phyloP scores from a whole-genome alignment of 306 rosid genomes.

The Elaeagnus macrophylla region DNA sequence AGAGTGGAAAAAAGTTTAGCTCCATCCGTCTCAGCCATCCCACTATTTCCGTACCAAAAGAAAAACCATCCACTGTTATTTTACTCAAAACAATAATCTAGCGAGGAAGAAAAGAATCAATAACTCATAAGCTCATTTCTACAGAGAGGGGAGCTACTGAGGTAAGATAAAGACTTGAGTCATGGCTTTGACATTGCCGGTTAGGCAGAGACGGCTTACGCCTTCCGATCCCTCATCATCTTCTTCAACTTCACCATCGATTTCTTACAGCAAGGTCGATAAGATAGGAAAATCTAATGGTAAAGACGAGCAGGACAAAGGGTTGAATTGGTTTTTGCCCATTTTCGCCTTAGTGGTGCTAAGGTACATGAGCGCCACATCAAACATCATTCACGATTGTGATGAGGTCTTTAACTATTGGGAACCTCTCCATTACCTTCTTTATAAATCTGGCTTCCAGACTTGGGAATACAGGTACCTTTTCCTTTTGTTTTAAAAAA shows the following conservation, averaged over 20 bases:
- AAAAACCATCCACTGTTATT: too few species aligned
- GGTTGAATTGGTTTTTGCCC: conserved; percentile 60
- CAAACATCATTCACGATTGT: conserved; percentile 91
- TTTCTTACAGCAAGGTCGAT: conserved; percentile 50
- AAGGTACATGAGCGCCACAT: conserved; percentile 84
- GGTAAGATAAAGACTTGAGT: background rate
- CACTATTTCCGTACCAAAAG: too few species aligned
- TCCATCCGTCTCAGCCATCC: too few species aligned
- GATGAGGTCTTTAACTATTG: conserved; percentile 97
- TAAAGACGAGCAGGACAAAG: conserved; percentile 22
- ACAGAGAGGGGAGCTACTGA: background rate
- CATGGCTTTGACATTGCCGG: conserved; percentile 20
- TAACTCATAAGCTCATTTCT: background rate
- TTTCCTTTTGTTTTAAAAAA: background rate
- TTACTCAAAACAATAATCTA: background rate
- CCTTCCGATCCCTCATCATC: conserved; percentile 45
- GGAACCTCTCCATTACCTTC: conserved; percentile 98
- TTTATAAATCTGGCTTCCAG: conserved; percentile 88
- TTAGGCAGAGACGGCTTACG: conserved; percentile 55
- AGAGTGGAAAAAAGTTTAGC: too few species aligned
- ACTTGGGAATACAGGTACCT: conserved; percentile 90
- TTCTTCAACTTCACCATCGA: conserved; percentile 22
- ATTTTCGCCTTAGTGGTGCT: conserved; percentile 52
- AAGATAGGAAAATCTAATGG: conserved; percentile 22
- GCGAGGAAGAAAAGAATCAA: conserved; percentile 5